A percentile compares a stretch with the other conserved stretches of the same genome.
Conservation (phyloP, 2,329 filamentous ascomycete genomes). For the Cercospora beticola region DNA sequence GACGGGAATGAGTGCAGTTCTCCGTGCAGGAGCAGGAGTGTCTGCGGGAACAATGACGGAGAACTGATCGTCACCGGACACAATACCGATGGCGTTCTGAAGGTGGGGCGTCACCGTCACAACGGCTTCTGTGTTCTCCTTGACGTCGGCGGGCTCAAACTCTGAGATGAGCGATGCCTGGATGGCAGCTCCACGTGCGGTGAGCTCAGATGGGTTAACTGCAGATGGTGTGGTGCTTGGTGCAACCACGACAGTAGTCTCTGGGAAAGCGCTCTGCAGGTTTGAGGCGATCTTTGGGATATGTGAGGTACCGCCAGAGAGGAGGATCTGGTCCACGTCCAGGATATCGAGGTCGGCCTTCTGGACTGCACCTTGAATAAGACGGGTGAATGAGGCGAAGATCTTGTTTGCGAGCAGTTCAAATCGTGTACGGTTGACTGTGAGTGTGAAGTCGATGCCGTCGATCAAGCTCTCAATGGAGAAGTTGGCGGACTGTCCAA, state of each 20-base stretch:
- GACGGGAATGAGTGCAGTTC: conserved; percentile 73
- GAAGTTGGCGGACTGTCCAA: conserved; percentile 85
- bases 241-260: conserved; percentile 73
- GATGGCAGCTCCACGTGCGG: conserved; percentile 86
- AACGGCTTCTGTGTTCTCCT: conserved; percentile 91
- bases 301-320: conserved; percentile 88
- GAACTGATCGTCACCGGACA: conserved; percentile 71
- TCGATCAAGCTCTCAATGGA: conserved; percentile 88
- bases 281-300: conserved; percentile 89
- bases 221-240: conserved; percentile 75
- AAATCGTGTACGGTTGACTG: conserved; percentile 89
- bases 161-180: conserved; percentile 93
- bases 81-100: conserved; percentile 81
- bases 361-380: conserved; percentile 81
- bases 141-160: conserved; percentile 89
- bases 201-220: conserved; percentile 90
- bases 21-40: conserved; percentile 85
- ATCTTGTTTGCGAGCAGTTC: conserved; percentile 85
- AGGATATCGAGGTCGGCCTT: conserved; percentile 91
- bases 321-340: conserved; percentile 91
- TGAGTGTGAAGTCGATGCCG: conserved; percentile 86
- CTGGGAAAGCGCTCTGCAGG: conserved; percentile 75
- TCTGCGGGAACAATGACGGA: conserved; percentile 78
- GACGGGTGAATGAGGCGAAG: conserved; percentile 80
- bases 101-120: conserved; percentile 94